Evolutionary conservation across 1,284 basidiomycete species (phyloP).

Genomic region (Ganoderma leucocontextum): DNA sequence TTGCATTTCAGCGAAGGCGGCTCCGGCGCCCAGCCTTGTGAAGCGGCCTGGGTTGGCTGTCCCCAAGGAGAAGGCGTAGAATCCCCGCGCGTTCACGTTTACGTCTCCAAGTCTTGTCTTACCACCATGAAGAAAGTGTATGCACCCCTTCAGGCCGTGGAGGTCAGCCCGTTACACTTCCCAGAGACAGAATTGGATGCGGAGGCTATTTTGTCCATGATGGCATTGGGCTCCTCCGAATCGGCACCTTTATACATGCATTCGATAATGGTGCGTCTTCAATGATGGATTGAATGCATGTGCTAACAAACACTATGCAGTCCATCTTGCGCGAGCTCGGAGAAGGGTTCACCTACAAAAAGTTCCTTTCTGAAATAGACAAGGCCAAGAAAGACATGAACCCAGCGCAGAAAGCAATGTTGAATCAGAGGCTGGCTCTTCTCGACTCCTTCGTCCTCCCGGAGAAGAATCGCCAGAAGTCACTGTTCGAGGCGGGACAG

Average conservation of each 20-base stretch:
- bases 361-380: slow-evolving; percentile 58
- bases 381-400: slow-evolving; percentile 60
- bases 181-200: slow-evolving; percentile 72
- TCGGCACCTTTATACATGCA: slow-evolving; percentile 73
- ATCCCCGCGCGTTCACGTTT: slow-evolving; percentile 62
- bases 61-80: slow-evolving; percentile 47
- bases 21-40: slow-evolving; percentile 60
- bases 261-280: slow-evolving; percentile 57
- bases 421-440: slow-evolving; percentile 67
- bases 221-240: slow-evolving; percentile 66
- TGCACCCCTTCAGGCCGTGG: slow-evolving; percentile 56
- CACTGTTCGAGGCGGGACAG: slow-evolving; percentile 59
- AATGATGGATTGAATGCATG: too few species aligned
- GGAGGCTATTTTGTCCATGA: slow-evolving; percentile 70
- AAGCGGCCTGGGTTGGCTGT: slow-evolving; percentile 67
- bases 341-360: slow-evolving; percentile 52
- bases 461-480: slow-evolving; percentile 34
- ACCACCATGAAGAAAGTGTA: slow-evolving; percentile 68
- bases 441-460: slow-evolving; percentile 58
- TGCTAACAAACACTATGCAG: slow-evolving; percentile 29
- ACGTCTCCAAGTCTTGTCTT: slow-evolving; percentile 68
- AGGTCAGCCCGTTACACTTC: slow-evolving; percentile 64
- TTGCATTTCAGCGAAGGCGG: slow-evolving; percentile 77
- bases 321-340: slow-evolving; percentile 57
- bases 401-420: slow-evolving; percentile 55